These are phyloP conservation scores for Trichoderma pleuroti DNA, from an alignment of 2,329 filamentous ascomycete species.

Conservation along the genomic window DNA sequence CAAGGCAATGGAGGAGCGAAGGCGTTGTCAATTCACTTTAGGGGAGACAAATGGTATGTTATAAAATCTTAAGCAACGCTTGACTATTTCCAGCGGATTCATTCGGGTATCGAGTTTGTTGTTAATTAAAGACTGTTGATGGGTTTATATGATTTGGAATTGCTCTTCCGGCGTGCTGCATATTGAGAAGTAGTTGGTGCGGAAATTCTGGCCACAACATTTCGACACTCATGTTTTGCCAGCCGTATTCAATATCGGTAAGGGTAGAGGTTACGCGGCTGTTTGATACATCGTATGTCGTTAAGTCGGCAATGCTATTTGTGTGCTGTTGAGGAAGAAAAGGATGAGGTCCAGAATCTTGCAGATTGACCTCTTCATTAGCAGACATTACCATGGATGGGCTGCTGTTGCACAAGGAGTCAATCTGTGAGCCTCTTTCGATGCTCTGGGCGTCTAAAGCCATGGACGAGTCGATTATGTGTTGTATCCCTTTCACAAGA, in stretches of 20 bases:
- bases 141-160: neutral
- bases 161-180: neutral
- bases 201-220: too few relatives aligned
- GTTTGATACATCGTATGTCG: neutral
- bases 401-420: neutral
- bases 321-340: neutral
- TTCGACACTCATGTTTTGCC: neutral
- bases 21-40: fast-evolving
- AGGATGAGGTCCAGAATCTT: neutral
- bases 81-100: neutral
- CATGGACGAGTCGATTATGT: neutral
- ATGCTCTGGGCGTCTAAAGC: neutral
- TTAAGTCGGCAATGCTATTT: neutral
- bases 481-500: neutral
- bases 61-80: neutral
- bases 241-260: neutral
- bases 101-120: neutral
- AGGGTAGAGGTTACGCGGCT: neutral
- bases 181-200: too few relatives aligned
- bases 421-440: neutral
- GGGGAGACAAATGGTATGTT: neutral
- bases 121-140: neutral
- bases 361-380: neutral
- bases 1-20: neutral
- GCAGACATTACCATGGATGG: neutral